Evolutionary conservation across 1,284 basidiomycete species (phyloP), one percentile per base, ranked within the genome.

Genomic region (Heliocybe sulcata): DNA sequence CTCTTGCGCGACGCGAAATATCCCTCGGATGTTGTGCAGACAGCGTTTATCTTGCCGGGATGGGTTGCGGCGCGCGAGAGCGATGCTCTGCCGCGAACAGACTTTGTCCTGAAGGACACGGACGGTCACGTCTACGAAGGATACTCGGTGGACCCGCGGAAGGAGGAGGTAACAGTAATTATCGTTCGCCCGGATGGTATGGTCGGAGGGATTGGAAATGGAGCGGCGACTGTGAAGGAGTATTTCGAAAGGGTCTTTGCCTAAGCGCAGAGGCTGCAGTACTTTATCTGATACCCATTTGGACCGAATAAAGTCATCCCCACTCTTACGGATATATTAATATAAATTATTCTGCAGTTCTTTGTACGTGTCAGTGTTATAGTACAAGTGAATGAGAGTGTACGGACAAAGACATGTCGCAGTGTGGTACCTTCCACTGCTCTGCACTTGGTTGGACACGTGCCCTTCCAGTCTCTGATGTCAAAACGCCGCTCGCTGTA

Each of bases 161-260:
- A 35, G 14, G 27, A 33, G 6, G 29, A 26, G 26, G 16, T 31
- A 9, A 52, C 1, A 8, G 33, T 55, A 23, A 50, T 45, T 26
- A 31, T 55, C 51, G 55, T 55, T 20, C 55, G 55, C 6, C 55
- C 55, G 14, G 55, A 55, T 31, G 35, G 55, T 19, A 9, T 55
- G 9, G 51, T 55, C 11, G 55, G 55, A 19, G 55, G 19, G 19
- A 52, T 35, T 14, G 51, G 20, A 6, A 10, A 26, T 3, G 19
- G 27, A 6, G 29, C 16, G 6, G 25, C 3, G 11, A 29, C 10
- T 22, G 6, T 52, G 19, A 52, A 11, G 33, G 29, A 35, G 10
- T 52, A 52, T 23, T 52, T 52, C 51, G 3, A n/a, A n/a, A 29
- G 27, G 51, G 33, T 52, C 33, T 52, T 52, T 23, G 16, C 8